phyloP scores from a whole-genome alignment of 805 yeast genomes.

The Metschnikowia gelsemii region DNA sequence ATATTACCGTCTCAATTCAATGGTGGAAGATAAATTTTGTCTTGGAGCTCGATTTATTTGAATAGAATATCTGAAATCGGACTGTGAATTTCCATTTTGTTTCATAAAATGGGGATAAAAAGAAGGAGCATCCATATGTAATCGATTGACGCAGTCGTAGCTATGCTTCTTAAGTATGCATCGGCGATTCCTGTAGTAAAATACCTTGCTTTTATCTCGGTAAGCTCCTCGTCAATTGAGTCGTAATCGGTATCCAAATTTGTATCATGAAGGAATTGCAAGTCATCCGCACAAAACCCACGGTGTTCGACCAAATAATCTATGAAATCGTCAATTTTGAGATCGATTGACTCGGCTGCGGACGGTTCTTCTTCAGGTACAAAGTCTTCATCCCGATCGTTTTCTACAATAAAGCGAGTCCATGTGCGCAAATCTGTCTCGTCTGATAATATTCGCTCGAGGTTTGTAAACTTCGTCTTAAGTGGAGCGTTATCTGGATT shows the following conservation, averaged over 20 bases:
- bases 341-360: slow-evolving; percentile 14
- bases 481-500: slow-evolving; percentile 19
- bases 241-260: slow-evolving; percentile 38
- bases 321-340: slow-evolving; percentile 32
- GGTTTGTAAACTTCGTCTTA: slow-evolving; percentile 28
- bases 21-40: no score
- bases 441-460: slow-evolving; percentile 26
- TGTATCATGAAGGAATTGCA: slow-evolving; percentile 27
- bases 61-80: not conserved
- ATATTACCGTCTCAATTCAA: no score
- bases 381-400: slow-evolving; percentile 16
- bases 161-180: slow-evolving; percentile 2
- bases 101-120: not conserved
- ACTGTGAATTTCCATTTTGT: not conserved
- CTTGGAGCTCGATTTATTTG: not conserved
- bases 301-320: slow-evolving; percentile 29
- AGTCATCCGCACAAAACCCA: slow-evolving; percentile 29
- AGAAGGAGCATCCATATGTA: not conserved
- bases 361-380: slow-evolving; percentile 7
- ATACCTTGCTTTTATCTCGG: slow-evolving; percentile 24
- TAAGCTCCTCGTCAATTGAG: slow-evolving; percentile 38
- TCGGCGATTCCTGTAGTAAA: not conserved
- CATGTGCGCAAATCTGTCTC: slow-evolving; percentile 28
- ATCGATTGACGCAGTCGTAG: not conserved
- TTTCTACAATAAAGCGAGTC: slow-evolving; percentile 25